Evolutionary conservation across 1,284 basidiomycete genomes (phyloP).

Genomic region (Tylopilus sp.): DNA sequence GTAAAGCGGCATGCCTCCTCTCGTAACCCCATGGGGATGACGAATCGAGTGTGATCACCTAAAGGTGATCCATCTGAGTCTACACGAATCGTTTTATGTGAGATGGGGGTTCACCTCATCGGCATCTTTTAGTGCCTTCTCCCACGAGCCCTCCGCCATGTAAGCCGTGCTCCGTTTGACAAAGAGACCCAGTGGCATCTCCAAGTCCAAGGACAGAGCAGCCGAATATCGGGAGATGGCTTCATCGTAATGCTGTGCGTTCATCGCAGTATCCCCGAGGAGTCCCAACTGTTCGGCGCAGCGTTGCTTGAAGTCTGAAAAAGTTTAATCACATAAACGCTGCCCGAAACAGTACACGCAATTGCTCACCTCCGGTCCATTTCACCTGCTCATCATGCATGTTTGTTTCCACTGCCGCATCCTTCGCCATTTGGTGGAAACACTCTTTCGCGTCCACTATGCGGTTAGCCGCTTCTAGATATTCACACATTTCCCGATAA

Average conservation of each 20-base stretch:
- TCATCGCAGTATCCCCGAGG: background rate
- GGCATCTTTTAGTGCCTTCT: constrained; percentile 8
- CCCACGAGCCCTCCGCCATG: background rate
- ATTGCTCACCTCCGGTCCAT: background rate
- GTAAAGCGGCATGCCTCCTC: background rate
- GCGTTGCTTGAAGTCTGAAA: background rate
- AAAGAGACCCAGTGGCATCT: background rate
- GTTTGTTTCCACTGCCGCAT: background rate
- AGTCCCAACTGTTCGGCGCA: background rate
- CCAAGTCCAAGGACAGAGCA: background rate
- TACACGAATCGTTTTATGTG: background rate
- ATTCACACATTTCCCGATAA: background rate
- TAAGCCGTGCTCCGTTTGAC: constrained; percentile 8
- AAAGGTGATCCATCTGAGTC: background rate
- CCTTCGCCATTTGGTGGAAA: background rate
- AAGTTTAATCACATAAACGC: background rate
- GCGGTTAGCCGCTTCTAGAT: background rate
- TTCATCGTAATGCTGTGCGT: background rate
- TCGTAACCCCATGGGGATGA: constrained; percentile 9
- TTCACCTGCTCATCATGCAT: background rate
- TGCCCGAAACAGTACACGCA: no score
- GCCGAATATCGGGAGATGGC: constrained; percentile 1
- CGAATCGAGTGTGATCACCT: background rate
- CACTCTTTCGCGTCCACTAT: background rate
- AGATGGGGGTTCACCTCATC: background rate